phyloP scores from a whole-genome alignment of 179 eudicot genomes.

The Corrigiola litoralis region DNA sequence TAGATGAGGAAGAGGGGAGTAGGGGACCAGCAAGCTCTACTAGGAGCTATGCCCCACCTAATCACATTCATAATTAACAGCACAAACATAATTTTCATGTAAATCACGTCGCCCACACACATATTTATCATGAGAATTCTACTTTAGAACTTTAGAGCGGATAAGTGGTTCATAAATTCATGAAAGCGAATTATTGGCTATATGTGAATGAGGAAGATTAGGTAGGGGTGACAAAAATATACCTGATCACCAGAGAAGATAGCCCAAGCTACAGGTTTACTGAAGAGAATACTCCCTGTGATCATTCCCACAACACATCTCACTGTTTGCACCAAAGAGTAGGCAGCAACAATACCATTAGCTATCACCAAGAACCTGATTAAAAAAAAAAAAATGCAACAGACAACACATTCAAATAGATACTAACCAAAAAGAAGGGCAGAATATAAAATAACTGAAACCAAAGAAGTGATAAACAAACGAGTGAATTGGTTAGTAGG shows the following conservation, averaged over 20 bases:
- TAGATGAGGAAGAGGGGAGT: not conserved
- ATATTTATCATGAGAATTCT: slow-evolving; percentile 1
- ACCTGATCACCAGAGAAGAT: slow-evolving; percentile 97
- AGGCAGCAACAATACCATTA: slow-evolving; percentile 72
- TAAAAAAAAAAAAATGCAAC: not conserved
- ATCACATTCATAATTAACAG: slow-evolving; percentile 5
- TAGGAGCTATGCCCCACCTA: slow-evolving; percentile 12
- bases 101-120: not conserved
- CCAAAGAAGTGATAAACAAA: not conserved
- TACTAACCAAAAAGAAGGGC: not conserved
- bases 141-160: not conserved
- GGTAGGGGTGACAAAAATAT: not conserved
- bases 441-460: not conserved
- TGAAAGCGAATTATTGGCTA: not conserved
- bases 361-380: slow-evolving; percentile 76
- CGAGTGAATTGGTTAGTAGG: not conserved
- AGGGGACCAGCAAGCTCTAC: slow-evolving; percentile 9
- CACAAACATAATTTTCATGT: not conserved
- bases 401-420: slow-evolving; percentile 5
- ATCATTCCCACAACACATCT: slow-evolving; percentile 73
- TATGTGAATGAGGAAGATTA: not conserved
- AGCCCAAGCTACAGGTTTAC: slow-evolving; percentile 87
- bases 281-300: slow-evolving; percentile 76
- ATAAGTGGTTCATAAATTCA: not conserved
- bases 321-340: slow-evolving; percentile 62